phyloP scores from a whole-genome alignment of 2,329 filamentous ascomycete genomes.

The Mollisiaceae sp. region DNA sequence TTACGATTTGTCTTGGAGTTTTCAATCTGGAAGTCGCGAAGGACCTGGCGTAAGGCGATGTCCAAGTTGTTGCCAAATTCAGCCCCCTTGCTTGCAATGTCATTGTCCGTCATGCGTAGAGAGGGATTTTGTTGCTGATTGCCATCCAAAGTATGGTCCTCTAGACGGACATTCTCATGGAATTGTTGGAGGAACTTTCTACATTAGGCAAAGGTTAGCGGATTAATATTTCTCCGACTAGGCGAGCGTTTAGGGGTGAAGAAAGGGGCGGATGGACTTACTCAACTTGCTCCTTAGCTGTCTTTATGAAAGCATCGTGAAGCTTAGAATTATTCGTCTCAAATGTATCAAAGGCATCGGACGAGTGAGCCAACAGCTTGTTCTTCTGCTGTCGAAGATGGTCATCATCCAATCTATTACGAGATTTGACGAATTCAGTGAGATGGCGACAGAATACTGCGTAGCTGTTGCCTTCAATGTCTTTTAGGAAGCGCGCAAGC shows the following conservation, averaged over 20 bases:
- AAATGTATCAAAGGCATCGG: not conserved
- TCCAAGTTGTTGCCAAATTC: not conserved
- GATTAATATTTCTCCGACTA: not conserved
- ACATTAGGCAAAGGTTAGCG: not conserved
- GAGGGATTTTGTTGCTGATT: not conserved
- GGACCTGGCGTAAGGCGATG: not conserved
- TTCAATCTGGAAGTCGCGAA: not conserved
- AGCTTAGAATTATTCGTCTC: not conserved
- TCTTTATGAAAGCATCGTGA: not conserved
- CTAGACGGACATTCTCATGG: not conserved
- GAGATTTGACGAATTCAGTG: not conserved
- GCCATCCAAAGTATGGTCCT: too few relatives aligned
- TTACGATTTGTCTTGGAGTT: not conserved
- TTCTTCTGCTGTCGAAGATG: conserved; percentile 3
- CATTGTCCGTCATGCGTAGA: too few relatives aligned
- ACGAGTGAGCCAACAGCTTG: not conserved
- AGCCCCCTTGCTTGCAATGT: not conserved
- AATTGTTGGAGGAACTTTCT: not conserved
- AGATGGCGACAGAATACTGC: not conserved
- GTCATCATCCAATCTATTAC: not conserved
- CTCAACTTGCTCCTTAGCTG: not conserved
- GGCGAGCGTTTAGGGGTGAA: not conserved
- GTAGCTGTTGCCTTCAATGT: not conserved
- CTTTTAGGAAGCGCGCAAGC: not conserved
- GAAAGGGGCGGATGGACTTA: not conserved